phyloP scores from a whole-genome alignment of 148 eudicot genomes.

The Rhododendron ferrugineum region DNA sequence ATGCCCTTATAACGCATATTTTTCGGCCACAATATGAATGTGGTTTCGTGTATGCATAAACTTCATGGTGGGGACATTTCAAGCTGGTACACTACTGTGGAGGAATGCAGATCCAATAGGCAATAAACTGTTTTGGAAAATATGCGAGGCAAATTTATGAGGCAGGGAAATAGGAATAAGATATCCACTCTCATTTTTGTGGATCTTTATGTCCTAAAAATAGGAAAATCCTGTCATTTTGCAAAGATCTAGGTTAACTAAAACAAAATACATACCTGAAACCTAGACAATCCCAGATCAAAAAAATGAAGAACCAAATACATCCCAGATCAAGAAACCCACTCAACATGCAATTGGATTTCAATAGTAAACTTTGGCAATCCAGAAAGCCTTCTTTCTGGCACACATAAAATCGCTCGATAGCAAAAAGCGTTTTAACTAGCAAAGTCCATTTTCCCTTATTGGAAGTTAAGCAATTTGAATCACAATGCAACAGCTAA shows the following conservation, averaged over 20 bases:
- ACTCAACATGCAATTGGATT: background rate
- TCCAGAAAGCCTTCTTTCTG: background rate
- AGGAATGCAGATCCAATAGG: background rate
- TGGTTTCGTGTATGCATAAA: background rate
- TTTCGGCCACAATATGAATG: background rate
- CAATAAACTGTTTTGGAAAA: background rate
- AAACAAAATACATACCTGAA: background rate
- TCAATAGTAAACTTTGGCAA: background rate
- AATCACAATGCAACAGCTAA: background rate
- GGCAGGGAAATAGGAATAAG: background rate
- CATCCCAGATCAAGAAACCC: background rate
- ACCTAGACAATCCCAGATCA: background rate
- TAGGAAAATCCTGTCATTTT: background rate
- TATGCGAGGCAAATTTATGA: background rate
- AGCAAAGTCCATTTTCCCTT: background rate
- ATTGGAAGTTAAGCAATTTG: background rate
- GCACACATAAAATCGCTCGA: background rate
- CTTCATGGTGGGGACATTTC: background rate
- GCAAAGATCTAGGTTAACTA: background rate
- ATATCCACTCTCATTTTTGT: background rate
- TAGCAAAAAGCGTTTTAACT: background rate
- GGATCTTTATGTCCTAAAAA: background rate
- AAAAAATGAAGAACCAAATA: background rate
- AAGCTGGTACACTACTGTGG: no score
- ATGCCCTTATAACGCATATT: background rate